These are phyloP conservation scores for Debaryomyces sp. DNA, from an alignment of 1,139 yeast genomes.

Conservation along the genomic window DNA sequence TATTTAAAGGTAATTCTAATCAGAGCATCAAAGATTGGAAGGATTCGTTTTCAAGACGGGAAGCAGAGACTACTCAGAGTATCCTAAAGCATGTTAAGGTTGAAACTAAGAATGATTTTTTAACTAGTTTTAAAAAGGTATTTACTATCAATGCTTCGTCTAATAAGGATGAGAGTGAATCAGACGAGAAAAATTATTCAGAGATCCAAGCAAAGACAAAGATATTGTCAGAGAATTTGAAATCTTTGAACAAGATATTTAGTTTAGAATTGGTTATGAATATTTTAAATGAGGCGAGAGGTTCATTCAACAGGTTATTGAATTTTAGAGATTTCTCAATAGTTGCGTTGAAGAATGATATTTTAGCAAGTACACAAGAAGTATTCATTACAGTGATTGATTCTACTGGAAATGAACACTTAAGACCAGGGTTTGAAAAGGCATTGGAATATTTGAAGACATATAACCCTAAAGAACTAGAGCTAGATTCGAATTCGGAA, in stretches of 20 bases:
- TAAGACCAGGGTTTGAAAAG: constrained; percentile 78
- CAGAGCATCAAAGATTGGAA: constrained; percentile 39
- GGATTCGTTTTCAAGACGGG: constrained; percentile 34
- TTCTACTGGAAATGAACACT: constrained; percentile 69
- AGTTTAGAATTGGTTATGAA: constrained; percentile 45
- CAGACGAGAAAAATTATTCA: constrained; percentile 30
- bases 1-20: constrained; percentile 29
- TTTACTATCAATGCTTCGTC: constrained; percentile 42
- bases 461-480: constrained; percentile 64
- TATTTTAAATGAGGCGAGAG: constrained; percentile 42
- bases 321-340: constrained; percentile 39
- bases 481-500: constrained; percentile 19
- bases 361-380: constrained; percentile 47
- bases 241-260: constrained; percentile 41
- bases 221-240: constrained; percentile 46
- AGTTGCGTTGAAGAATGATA: constrained; percentile 31
- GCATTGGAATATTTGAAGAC: constrained; percentile 71
- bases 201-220: constrained; percentile 48
- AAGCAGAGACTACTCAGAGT: constrained; percentile 42
- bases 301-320: constrained; percentile 34
- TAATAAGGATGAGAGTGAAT: constrained; percentile 16
- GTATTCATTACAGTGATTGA: constrained; percentile 69
- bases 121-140: constrained; percentile 66
- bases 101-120: constrained; percentile 48
- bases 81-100: constrained; percentile 43